Base-by-base conservation (phyloP, 2,329 filamentous ascomycete genomes). In the Penicillium sp. region DNA sequence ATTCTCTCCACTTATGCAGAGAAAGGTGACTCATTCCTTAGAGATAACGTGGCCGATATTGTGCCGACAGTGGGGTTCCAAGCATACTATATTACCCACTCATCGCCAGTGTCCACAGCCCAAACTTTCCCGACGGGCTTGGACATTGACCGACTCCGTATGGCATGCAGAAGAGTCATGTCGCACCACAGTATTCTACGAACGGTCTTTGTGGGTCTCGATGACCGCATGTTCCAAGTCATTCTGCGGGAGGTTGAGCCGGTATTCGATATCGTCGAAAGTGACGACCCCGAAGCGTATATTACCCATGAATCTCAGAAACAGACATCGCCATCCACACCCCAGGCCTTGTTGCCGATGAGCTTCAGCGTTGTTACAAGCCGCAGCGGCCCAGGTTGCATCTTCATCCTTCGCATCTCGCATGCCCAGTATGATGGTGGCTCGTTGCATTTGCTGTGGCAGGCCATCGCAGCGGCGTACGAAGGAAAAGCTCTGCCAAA, bases 131-230 rank as follows among this genome's bases (percentile, higher is more conserved):
- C 43, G 8, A 16, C 10, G 34, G 29, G 9, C n/a, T 5, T 59
- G 5, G 54, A 59, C 38, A 36, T 47, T 5, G 32, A 47, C 32
- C 48, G 48, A 6, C 48, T 59, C 8, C 13, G 11, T 9, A 24
- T 11, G 5, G 54, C 57, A 11, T 60, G 56, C 34, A 18, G 5
- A 4, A 18, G n/a, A 14, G 22, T 41, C 4, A 16, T 55, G 6
- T 9, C 32, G 5, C 48, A 53, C 24, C 27, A 57, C 16, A 57
- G 52, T 31, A 57, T 57, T 24, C 27, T 59, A 11, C 55, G 55
- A 5, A 55, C 55, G 8, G 32, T 55, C 16, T 59, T 59, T 45
- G 18, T 50, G 2, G 5, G 29, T 1, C 11, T 27, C 13, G 31
- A 46, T 22, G 44, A 38, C 21, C 36, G 40, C 1, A n/a, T 55